These are phyloP conservation scores for Gaillardinia entomophila DNA, from an alignment of 805 yeast genomes.

Conservation along the genomic window DNA sequence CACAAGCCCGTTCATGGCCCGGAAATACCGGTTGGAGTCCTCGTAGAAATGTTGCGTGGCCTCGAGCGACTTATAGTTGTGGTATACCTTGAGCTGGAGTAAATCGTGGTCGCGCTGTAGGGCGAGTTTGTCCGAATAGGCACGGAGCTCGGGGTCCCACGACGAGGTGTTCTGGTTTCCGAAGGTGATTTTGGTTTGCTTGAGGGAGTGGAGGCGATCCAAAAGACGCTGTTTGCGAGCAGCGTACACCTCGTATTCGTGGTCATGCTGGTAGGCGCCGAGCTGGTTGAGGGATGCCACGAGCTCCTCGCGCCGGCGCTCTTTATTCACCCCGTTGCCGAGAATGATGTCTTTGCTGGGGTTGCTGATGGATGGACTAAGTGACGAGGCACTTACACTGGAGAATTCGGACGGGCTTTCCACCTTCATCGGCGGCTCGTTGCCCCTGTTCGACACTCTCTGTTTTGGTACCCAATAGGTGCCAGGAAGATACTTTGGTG, in stretches of 20 bases:
- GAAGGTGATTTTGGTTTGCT: slow-evolving; percentile 19
- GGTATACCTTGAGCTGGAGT: slow-evolving; percentile 22
- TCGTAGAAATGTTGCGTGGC: slow-evolving; percentile 27
- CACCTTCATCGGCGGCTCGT: background rate
- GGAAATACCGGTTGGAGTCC: slow-evolving; percentile 30
- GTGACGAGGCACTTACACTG: too few relatives aligned
- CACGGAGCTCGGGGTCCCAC: slow-evolving; percentile 23
- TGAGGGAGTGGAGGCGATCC: slow-evolving; percentile 17
- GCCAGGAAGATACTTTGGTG: background rate
- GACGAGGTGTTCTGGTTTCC: slow-evolving; percentile 9
- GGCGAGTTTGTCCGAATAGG: slow-evolving; percentile 12
- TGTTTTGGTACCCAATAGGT: background rate
- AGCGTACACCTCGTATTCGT: slow-evolving; percentile 15
- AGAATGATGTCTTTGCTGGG: slow-evolving; percentile 7
- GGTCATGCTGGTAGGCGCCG: slow-evolving; percentile 8
- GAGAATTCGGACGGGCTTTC: background rate
- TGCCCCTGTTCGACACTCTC: background rate
- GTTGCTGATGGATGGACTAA: slow-evolving; percentile 1
- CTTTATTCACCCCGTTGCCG: slow-evolving; percentile 13
- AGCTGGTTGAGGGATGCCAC: slow-evolving; percentile 10
- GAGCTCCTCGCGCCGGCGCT: slow-evolving; percentile 18
- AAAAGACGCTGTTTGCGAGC: slow-evolving; percentile 18
- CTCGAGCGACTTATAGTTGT: slow-evolving; percentile 27
- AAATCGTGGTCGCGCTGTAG: slow-evolving; percentile 26
- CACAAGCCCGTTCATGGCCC: slow-evolving; percentile 20